Conservation (phyloP, 2,329 filamentous ascomycete genomes). For the Fusarium sarcochroum region DNA sequence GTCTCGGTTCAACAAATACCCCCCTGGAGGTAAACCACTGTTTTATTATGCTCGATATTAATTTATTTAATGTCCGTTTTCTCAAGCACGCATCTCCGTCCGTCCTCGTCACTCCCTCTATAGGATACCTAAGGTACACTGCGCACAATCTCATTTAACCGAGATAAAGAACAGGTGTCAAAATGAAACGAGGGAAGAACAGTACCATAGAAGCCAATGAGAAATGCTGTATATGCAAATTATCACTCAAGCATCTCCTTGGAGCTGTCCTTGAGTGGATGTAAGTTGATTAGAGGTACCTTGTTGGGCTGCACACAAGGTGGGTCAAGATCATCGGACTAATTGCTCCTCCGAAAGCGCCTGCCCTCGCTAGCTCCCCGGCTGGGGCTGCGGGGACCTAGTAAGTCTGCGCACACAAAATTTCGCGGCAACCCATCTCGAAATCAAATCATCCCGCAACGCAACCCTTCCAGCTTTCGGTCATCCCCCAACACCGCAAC, state of each 20-base stretch:
- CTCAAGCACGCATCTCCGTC: no score
- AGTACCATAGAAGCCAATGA: neutral
- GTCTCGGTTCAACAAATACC: no score
- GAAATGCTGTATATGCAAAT: neutral
- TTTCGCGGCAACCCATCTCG: conserved; percentile 54
- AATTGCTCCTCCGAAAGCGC: conserved; percentile 4
- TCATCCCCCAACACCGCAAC: conserved; percentile 59
- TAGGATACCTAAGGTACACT: no score
- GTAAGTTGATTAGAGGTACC: conserved; percentile 4
- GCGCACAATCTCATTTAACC: no score
- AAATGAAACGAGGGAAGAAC: neutral
- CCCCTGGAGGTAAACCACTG: no score
- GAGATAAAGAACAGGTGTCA: no score
- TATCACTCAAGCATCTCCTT: neutral
- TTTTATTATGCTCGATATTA: no score
- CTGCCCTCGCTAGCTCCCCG: conserved; percentile 30
- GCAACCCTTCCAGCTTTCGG: conserved; percentile 50
- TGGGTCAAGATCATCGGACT: neutral
- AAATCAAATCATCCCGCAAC: conserved; percentile 53
- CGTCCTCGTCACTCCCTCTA: no score
- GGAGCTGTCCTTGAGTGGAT: conserved; percentile 14
- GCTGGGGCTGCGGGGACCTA: conserved; percentile 57
- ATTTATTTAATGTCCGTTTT: no score
- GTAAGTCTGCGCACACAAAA: conserved; percentile 55
- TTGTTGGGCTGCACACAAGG: conserved; percentile 20